These are phyloP conservation scores for Aspergillus novoparasiticus DNA, from an alignment of 2,329 filamentous ascomycete genomes.

Conservation along the genomic window DNA sequence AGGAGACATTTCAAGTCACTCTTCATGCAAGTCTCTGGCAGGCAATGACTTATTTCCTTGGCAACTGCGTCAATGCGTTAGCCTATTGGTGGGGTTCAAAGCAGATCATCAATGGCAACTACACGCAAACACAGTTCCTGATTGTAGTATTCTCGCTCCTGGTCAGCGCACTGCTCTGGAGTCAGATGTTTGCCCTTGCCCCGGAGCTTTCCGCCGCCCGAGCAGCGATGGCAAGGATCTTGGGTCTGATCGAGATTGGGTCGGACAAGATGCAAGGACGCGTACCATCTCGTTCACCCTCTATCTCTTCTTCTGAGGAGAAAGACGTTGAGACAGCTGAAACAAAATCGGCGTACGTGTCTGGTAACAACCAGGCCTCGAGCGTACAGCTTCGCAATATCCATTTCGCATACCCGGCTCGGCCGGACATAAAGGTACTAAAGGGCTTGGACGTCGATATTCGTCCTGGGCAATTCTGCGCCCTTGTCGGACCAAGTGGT, in stretches of 20 bases:
- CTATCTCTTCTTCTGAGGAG: slow-evolving; percentile 13
- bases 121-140: slow-evolving; percentile 70
- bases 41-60: slow-evolving; percentile 49
- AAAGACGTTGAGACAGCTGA: slow-evolving; percentile 29
- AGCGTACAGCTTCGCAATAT: slow-evolving; percentile 61
- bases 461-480: slow-evolving; percentile 43
- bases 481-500: slow-evolving; percentile 68
- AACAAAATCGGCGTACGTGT: slow-evolving; percentile 15
- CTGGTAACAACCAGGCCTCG: slow-evolving; percentile 36
- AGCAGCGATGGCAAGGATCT: slow-evolving; percentile 61
- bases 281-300: slow-evolving; percentile 14
- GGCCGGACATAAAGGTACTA: slow-evolving; percentile 62
- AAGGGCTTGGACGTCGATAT: slow-evolving; percentile 60
- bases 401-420: slow-evolving; percentile 66
- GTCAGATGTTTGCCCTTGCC: slow-evolving; percentile 72
- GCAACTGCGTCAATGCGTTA: slow-evolving; percentile 72
- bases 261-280: slow-evolving; percentile 34
- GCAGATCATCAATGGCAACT: slow-evolving; percentile 67
- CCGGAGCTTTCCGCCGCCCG: slow-evolving; percentile 72
- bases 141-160: slow-evolving; percentile 72
- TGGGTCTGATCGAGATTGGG: slow-evolving; percentile 44
- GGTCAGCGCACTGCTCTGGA: slow-evolving; percentile 72
- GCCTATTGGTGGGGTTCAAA: slow-evolving; percentile 80
- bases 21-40: slow-evolving; percentile 51
- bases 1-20: slow-evolving; percentile 53